Evolutionary conservation across 139 green algal genomes (phyloP).

Genomic region (Tetradesmus obliquus): DNA sequence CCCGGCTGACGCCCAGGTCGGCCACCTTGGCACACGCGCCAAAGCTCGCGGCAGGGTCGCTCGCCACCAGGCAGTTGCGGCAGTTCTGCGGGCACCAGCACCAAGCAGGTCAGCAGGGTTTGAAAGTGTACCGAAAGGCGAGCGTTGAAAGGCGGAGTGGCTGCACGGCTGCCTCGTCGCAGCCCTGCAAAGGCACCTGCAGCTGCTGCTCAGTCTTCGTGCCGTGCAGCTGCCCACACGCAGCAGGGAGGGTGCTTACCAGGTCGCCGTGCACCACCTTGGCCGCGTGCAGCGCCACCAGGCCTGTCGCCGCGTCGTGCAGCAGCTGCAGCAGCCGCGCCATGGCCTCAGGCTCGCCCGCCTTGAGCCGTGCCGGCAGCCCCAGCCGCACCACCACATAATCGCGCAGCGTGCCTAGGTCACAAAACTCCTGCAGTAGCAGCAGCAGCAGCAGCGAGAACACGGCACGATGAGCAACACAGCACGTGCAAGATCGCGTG

Average conservation of each 20-base stretch:
- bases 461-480: no score
- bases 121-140: no score
- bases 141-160: no score
- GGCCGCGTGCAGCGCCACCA: background rate
- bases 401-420: background rate
- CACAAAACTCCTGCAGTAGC: background rate
- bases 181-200: no score
- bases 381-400: background rate
- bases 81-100: background rate
- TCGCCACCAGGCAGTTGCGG: background rate
- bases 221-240: no score
- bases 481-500: no score
- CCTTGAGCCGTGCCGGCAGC: constrained; percentile 34
- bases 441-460: background rate
- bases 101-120: background rate
- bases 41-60: background rate
- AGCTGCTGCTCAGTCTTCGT: no score
- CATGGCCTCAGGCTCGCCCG: constrained; percentile 34
- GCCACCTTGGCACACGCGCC: background rate
- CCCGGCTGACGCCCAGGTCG: background rate
- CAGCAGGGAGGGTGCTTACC: background rate
- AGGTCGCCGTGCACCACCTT: background rate
- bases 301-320: background rate
- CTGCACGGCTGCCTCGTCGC: no score
- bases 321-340: constrained; percentile 40